Conservation (phyloP, 805 yeast species). For the Nakazawaea laoshanensis region DNA sequence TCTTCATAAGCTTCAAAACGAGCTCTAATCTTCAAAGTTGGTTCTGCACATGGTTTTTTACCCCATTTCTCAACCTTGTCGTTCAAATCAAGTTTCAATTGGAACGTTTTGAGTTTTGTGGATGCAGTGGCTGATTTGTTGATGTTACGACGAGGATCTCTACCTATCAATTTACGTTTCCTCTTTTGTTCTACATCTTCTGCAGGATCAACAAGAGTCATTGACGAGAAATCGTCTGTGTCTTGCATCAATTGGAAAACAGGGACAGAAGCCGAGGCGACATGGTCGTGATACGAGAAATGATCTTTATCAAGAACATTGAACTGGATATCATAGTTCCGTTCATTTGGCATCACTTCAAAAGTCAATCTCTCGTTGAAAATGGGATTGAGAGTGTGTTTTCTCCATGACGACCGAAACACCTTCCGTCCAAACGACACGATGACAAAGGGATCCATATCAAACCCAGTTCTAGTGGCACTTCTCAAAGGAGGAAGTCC, state of each 20-base stretch:
- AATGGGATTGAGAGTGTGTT: slow-evolving; percentile 76
- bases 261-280: slow-evolving; percentile 58
- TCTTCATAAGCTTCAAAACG: slow-evolving; percentile 59
- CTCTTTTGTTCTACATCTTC: slow-evolving; percentile 11
- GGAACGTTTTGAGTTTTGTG: slow-evolving; percentile 32
- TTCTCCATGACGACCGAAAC: slow-evolving; percentile 75
- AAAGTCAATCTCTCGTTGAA: slow-evolving; percentile 77
- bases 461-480: slow-evolving; percentile 69
- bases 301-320: slow-evolving; percentile 79
- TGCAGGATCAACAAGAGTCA: slow-evolving; percentile 12
- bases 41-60: slow-evolving; percentile 29
- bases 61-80: slow-evolving; percentile 22
- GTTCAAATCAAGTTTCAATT: slow-evolving; percentile 20
- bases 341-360: slow-evolving; percentile 63
- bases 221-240: slow-evolving; percentile 5
- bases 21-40: slow-evolving; percentile 50
- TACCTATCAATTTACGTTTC: slow-evolving; percentile 12
- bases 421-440: slow-evolving; percentile 85
- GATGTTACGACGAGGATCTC: slow-evolving; percentile 21
- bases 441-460: slow-evolving; percentile 95
- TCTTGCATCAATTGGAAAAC: slow-evolving; percentile 25
- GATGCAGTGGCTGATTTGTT: slow-evolving; percentile 27
- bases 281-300: slow-evolving; percentile 74
- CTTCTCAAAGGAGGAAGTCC: slow-evolving; percentile 75
- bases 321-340: slow-evolving; percentile 56